Conservation (phyloP, 164 flowering plant species). For the Santalum album region DNA sequence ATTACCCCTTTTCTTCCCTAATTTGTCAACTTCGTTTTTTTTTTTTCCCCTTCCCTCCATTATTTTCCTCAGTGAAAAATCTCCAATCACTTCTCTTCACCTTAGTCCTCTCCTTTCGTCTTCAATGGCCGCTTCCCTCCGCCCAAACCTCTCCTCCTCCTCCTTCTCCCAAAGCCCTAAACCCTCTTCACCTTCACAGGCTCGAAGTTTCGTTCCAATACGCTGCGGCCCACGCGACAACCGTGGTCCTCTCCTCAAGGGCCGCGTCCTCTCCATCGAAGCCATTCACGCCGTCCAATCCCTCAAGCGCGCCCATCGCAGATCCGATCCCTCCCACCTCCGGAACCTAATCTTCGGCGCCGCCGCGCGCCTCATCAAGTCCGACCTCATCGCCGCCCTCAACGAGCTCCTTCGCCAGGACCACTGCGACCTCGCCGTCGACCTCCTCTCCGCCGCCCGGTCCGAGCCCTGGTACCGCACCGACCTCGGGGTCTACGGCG, state of each 20-base stretch:
- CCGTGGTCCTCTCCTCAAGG: constrained; percentile 69
- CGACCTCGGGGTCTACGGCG: constrained; percentile 45
- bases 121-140: constrained; percentile 19
- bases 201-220: constrained; percentile 10
- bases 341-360: constrained; percentile 20
- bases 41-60: no score
- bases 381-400: constrained; percentile 74
- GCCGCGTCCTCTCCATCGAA: constrained; percentile 66
- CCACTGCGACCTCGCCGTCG: constrained; percentile 50
- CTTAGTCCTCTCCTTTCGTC: no score
- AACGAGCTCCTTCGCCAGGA: constrained; percentile 77
- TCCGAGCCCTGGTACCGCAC: constrained; percentile 42
- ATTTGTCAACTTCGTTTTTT: not conserved
- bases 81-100: no score
- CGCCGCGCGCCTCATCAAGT: constrained; percentile 60
- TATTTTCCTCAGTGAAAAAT: no score
- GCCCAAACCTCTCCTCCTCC: constrained; percentile 11
- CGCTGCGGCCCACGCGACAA: constrained; percentile 65
- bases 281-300: constrained; percentile 82
- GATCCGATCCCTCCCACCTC: constrained; percentile 9
- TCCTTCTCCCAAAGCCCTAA: constrained; percentile 5
- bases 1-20: not conserved
- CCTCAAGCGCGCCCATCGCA: constrained; percentile 55
- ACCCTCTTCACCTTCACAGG: not conserved
- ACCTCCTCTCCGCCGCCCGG: constrained; percentile 43